phyloP scores from a whole-genome alignment of 495 filamentous ascomycete genomes.

The Parathielavia appendiculata region DNA sequence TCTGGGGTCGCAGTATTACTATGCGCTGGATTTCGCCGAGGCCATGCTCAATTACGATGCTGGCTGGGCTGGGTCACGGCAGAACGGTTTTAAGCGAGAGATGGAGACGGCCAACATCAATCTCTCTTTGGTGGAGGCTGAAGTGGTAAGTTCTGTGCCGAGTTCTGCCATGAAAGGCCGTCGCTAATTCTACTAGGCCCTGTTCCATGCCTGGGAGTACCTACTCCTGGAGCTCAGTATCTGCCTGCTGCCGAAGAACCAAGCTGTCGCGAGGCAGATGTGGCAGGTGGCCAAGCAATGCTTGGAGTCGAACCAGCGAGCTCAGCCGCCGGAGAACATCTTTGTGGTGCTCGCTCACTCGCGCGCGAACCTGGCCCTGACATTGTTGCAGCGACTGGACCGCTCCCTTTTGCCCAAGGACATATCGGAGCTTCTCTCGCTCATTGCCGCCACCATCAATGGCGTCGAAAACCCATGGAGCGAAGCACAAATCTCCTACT shows the following conservation, averaged over 20 bases:
- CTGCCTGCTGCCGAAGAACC: conserved; percentile 55
- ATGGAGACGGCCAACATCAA: conserved; percentile 84
- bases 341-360: conserved; percentile 66
- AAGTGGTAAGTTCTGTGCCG: conserved; percentile 61
- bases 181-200: conserved; percentile 48
- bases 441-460: conserved; percentile 64
- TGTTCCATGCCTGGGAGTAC: conserved; percentile 85
- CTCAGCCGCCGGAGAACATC: conserved; percentile 62
- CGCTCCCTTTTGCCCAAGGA: conserved; percentile 55
- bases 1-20: conserved; percentile 73
- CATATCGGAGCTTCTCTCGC: conserved; percentile 56
- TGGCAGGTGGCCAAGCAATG: conserved; percentile 65
- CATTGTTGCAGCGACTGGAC: conserved; percentile 68
- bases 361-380: conserved; percentile 69
- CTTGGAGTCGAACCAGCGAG: conserved; percentile 61
- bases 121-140: conserved; percentile 82
- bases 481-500: conserved; percentile 59
- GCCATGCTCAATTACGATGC: conserved; percentile 69
- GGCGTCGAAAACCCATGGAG: conserved; percentile 60
- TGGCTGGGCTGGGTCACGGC: conserved; percentile 62
- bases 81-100: conserved; percentile 71
- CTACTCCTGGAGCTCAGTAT: conserved; percentile 78
- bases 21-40: conserved; percentile 67
- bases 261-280: conserved; percentile 58
- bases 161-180: neutral